Percentiles rank a stretch among this genome's conserved stretches.
Conservation (phyloP, 169 alveolate species). For the Plasmodium cynomolgi region DNA sequence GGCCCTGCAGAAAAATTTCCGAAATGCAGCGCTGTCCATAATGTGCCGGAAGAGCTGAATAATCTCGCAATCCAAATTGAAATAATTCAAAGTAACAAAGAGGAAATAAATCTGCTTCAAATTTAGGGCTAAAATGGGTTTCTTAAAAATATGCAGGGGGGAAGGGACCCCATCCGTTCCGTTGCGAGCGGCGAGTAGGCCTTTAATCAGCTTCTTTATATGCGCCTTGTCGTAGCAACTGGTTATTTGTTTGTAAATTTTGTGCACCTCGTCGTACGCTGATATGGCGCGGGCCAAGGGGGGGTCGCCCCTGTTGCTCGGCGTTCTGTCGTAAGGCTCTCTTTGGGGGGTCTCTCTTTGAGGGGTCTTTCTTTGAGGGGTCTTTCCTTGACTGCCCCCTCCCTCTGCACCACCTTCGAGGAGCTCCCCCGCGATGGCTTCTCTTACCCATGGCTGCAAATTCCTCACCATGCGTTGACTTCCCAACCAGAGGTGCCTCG, state of each 20-base stretch:
- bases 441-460: background rate
- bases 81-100: conserved; percentile 28
- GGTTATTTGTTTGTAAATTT: conserved; percentile 15
- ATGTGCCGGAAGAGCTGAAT: conserved; percentile 2
- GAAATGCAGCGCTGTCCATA: background rate
- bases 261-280: conserved; percentile 22
- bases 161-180: background rate
- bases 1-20: background rate
- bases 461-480: background rate
- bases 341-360: background rate
- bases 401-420: background rate
- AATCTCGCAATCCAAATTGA: conserved; percentile 37
- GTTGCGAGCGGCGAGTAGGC: background rate
- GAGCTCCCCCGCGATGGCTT: background rate
- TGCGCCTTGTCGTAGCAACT: conserved; percentile 1
- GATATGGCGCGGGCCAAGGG: background rate
- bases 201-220: conserved; percentile 10
- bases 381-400: background rate
- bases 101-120: conserved; percentile 63
- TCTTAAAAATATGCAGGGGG: conserved; percentile 22
- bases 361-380: too few relatives aligned
- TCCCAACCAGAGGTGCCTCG: background rate
- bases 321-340: background rate
- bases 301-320: background rate
- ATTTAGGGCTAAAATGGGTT: conserved; percentile 24